These are phyloP conservation scores for Linnemannia exigua DNA, from an alignment of 192 early-diverging fungal species.

Conservation along the genomic window DNA sequence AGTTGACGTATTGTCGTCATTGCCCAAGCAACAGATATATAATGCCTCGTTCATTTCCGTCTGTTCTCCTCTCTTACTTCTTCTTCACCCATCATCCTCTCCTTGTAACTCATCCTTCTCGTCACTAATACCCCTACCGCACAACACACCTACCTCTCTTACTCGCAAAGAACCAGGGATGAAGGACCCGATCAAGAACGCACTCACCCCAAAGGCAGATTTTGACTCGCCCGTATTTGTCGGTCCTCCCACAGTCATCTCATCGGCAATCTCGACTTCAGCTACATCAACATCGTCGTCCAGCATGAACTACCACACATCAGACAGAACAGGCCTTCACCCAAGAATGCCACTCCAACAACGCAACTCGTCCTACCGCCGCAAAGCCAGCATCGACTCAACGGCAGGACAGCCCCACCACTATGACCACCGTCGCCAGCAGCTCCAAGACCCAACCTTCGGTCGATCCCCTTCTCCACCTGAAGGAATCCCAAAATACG, in stretches of 20 bases:
- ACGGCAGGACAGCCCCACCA: conserved; percentile 43
- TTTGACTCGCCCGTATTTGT: conserved; percentile 9
- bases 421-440: conserved; percentile 43
- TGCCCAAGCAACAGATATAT: neutral
- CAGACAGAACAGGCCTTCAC: neutral
- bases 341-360: conserved; percentile 12
- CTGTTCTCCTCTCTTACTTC: neutral
- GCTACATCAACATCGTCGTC: neutral
- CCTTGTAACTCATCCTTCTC: neutral
- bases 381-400: conserved; percentile 37
- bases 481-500: conserved; percentile 7
- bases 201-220: neutral
- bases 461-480: conserved; percentile 49
- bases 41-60: neutral
- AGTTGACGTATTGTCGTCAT: neutral
- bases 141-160: neutral
- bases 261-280: neutral
- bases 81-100: neutral
- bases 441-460: conserved; percentile 42
- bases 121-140: neutral
- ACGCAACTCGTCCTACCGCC: conserved; percentile 38
- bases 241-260: neutral
- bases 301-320: neutral
- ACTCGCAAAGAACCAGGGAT: neutral
- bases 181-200: conserved; percentile 21